Evolutionary conservation across 306 rosid species (phyloP), one percentile per base, ranked within the genome.

Genomic region (Vigna angularis): DNA sequence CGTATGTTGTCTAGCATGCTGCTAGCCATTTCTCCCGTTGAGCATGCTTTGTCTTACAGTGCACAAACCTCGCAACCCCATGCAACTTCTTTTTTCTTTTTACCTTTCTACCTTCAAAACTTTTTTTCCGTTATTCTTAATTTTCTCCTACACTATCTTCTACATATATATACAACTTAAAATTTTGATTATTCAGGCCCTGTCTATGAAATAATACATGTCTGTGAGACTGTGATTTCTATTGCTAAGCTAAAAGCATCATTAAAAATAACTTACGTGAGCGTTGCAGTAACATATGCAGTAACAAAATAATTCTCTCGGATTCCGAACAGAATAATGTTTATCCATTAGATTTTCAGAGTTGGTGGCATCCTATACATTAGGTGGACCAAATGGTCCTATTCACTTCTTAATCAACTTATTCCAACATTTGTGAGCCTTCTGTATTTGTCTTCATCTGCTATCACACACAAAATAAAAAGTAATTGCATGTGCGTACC

Each of bases 1-100:
- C 90, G 42, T 63, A 82, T 80, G 74, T 74, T 90, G 97, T 90
- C 97, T 88, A 87, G 97, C 98, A 90, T 89, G 97, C 96, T 81
- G 83, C 81, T 83, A 64, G 52, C 65, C 85, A 76, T 92, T 89
- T 85, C 89, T 79, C 85, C 50, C 83, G 81, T 85, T 88, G 32
- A 83, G 85, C 96, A 90, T 87, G 97, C 96, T 92, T 86, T 90
- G 92, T 87, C 89, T 83, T 76, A 76, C 66, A 75, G 36, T 78
- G 83, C 84, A 81, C 79, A 85, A 65, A 79, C 78, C 82, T 70
- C 22, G 22, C 22, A 20, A 20, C 28, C 80, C 53, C 78, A 28
- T 89, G 78, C 83, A 73, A 51, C 28, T 15, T 17, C 13, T 53
- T 69, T 34, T 34, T 47, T 67, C 50, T 57, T 78, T 85, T 69